These are phyloP conservation scores for Mrakia hoshinonis DNA, from an alignment of 768 basidiomycete genomes.

Conservation along the genomic window DNA sequence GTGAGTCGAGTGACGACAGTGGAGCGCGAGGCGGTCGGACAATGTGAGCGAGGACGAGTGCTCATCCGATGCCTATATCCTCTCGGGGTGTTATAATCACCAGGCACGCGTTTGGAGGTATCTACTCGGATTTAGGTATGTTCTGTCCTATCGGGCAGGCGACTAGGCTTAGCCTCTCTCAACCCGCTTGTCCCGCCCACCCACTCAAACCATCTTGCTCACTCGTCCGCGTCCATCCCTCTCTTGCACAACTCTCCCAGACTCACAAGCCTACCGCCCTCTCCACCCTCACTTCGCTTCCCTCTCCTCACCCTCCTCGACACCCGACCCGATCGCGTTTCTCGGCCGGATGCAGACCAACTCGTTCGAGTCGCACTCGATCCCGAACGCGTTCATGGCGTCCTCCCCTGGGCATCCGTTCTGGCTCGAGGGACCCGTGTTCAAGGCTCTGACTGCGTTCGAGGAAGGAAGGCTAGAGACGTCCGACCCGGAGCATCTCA, in stretches of 20 bases:
- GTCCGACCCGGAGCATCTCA: slow-evolving; percentile 14
- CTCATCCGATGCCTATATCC: neutral
- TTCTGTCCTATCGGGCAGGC: neutral
- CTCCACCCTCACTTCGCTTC: slow-evolving; percentile 5
- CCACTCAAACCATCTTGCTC: neutral
- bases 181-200: neutral
- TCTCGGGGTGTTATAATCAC: neutral
- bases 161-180: too few species aligned
- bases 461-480: neutral
- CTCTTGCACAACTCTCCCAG: neutral
- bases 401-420: slow-evolving; percentile 17
- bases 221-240: neutral
- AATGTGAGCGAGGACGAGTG: neutral
- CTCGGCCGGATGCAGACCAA: slow-evolving; percentile 12
- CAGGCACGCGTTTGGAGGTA: slow-evolving; percentile 24
- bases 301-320: neutral
- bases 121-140: slow-evolving; percentile 8
- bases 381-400: slow-evolving; percentile 23
- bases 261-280: slow-evolving; percentile 12
- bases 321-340: slow-evolving; percentile 11
- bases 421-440: slow-evolving; percentile 20
- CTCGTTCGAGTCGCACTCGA: slow-evolving; percentile 11
- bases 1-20: neutral
- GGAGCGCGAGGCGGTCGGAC: neutral
- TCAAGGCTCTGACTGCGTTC: neutral